Conservation (phyloP, 2,329 filamentous ascomycete species). For the Penicillium sp. region DNA sequence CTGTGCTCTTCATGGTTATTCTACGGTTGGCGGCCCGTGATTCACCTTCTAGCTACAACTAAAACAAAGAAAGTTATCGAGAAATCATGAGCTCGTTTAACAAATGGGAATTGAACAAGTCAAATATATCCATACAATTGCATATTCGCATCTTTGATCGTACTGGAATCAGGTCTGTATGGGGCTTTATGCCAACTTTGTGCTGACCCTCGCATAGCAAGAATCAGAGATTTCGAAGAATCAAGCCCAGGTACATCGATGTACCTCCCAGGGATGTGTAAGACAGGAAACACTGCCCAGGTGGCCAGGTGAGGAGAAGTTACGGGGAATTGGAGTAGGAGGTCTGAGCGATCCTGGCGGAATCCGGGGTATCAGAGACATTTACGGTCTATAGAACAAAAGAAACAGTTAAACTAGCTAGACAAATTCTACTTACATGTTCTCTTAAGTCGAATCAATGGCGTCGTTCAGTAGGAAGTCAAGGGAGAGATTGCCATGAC, state of each 20-base stretch:
- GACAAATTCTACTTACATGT: background rate
- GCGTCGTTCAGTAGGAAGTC: slow-evolving; percentile 4
- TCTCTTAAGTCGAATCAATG: background rate
- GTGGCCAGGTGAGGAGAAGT: slow-evolving; percentile 9
- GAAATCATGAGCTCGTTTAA: background rate
- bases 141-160: background rate
- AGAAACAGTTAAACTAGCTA: background rate
- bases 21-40: background rate
- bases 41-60: background rate
- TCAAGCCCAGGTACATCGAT: background rate
- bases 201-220: background rate
- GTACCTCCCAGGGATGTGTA: background rate
- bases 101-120: background rate
- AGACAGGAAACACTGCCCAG: background rate
- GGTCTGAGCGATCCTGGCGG: slow-evolving; percentile 3
- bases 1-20: background rate
- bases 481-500: slow-evolving; percentile 12
- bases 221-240: background rate
- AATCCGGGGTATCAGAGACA: background rate
- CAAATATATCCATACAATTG: background rate
- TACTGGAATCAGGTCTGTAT: background rate
- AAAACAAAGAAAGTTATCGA: background rate
- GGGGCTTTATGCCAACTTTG: no score
- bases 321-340: background rate
- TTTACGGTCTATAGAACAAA: background rate